phyloP scores from a whole-genome alignment of 2,329 filamentous ascomycete genomes.

The Hymenoscyphus fraxineus region DNA sequence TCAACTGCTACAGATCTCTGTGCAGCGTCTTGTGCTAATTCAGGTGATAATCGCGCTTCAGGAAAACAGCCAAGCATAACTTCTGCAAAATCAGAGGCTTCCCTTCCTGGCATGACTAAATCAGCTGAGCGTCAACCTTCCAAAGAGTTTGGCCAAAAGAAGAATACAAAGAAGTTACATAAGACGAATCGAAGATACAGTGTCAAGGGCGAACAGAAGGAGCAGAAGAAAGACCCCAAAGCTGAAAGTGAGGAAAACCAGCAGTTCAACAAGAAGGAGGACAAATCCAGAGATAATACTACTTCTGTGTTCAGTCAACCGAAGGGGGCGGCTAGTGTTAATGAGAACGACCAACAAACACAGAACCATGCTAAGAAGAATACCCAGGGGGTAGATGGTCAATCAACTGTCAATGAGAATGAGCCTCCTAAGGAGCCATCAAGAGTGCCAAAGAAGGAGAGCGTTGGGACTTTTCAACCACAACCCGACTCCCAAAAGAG shows the following conservation, averaged over 20 bases:
- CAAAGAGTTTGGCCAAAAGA: neutral
- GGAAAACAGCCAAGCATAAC: neutral
- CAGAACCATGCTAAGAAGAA: neutral
- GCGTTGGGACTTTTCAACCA: neutral
- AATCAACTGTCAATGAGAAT: neutral
- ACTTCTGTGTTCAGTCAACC: neutral
- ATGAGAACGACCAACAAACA: neutral
- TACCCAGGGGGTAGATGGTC: neutral
- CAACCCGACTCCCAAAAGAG: neutral
- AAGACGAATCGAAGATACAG: neutral
- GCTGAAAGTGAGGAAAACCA: neutral
- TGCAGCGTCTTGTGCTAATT: neutral
- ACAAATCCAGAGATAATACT: neutral
- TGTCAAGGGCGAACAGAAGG: neutral
- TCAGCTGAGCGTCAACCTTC: slow-evolving; percentile 1
- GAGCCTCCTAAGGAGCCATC: neutral
- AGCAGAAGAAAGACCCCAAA: neutral
- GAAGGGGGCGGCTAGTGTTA: neutral
- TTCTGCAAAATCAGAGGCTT: neutral
- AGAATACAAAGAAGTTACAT: neutral
- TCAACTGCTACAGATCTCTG: neutral
- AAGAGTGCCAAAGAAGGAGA: neutral
- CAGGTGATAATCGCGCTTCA: neutral
- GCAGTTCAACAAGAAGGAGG: neutral
- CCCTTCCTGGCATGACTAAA: neutral